phyloP scores from a whole-genome alignment of 176 grass and related monocot genomes.

The Urochloa ruziziensis region DNA sequence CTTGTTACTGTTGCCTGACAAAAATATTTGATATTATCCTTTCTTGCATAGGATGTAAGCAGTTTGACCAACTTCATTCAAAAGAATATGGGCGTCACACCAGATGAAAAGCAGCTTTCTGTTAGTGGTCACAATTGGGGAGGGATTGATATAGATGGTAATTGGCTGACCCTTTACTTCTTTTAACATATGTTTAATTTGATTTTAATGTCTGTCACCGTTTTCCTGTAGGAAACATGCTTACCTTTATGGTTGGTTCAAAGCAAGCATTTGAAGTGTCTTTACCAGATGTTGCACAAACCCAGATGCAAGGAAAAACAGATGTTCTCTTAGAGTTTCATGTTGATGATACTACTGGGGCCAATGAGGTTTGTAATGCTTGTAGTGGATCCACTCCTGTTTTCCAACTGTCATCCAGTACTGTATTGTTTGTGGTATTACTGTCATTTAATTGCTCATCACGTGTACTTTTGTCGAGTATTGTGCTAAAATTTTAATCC shows the following conservation, averaged over 20 bases:
- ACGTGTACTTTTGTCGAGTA: neutral
- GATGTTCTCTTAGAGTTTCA: slow-evolving; percentile 97
- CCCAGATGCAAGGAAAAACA: slow-evolving; percentile 97
- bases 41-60: slow-evolving; percentile 73
- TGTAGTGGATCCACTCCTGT: neutral
- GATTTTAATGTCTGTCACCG: slow-evolving; percentile 3
- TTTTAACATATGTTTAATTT: slow-evolving; percentile 22
- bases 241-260: slow-evolving; percentile 82
- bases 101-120: slow-evolving; percentile 94
- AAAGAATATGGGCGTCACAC: slow-evolving; percentile 72
- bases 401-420: neutral
- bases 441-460: slow-evolving; percentile 2
- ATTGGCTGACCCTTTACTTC: slow-evolving; percentile 3
- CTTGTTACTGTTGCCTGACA: neutral
- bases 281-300: slow-evolving; percentile 92
- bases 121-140: slow-evolving; percentile 85
- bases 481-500: slow-evolving; percentile 18
- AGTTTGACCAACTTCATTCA: slow-evolving; percentile 78
- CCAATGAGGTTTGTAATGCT: slow-evolving; percentile 63
- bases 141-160: slow-evolving; percentile 81
- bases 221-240: slow-evolving; percentile 71
- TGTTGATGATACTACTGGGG: slow-evolving; percentile 96
- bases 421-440: neutral
- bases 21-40: slow-evolving; percentile 12
- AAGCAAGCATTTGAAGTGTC: slow-evolving; percentile 98